phyloP scores from a whole-genome alignment of 2,329 filamentous ascomycete species.

The Sarocladium brachiariae region DNA sequence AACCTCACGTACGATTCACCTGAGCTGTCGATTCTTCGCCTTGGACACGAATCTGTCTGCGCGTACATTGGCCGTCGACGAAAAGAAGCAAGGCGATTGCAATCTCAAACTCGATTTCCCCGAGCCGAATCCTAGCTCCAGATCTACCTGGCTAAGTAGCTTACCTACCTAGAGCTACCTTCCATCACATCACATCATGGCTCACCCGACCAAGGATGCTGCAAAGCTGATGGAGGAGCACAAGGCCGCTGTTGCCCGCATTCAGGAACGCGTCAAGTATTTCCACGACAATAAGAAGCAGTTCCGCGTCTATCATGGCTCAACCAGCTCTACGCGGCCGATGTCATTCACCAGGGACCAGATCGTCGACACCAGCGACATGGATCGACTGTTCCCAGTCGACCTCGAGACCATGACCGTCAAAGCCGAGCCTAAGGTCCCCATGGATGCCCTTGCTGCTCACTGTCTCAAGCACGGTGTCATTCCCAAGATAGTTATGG shows the following conservation, averaged over 20 bases:
- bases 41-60: no score
- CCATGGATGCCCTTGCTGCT: constrained; percentile 49
- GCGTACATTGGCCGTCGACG: no score
- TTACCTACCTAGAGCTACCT: neutral
- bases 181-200: neutral
- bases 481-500: constrained; percentile 51
- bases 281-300: constrained; percentile 28
- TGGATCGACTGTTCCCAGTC: constrained; percentile 47
- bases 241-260: constrained; percentile 18
- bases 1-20: neutral
- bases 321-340: constrained; percentile 53
- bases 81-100: no score
- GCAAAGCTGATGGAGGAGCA: constrained; percentile 21
- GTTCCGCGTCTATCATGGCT: constrained; percentile 55
- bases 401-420: constrained; percentile 39
- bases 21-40: no score
- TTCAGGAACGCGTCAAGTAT: constrained; percentile 21
- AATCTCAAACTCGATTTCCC: neutral
- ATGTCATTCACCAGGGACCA: constrained; percentile 26
- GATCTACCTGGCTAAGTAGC: no score
- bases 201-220: neutral
- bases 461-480: constrained; percentile 42
- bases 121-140: constrained; percentile 2
- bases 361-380: constrained; percentile 46
- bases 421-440: constrained; percentile 51